These are phyloP conservation scores for Crithidia sp. DNA, from an alignment of 208 protist genomes.

Conservation along the genomic window DNA sequence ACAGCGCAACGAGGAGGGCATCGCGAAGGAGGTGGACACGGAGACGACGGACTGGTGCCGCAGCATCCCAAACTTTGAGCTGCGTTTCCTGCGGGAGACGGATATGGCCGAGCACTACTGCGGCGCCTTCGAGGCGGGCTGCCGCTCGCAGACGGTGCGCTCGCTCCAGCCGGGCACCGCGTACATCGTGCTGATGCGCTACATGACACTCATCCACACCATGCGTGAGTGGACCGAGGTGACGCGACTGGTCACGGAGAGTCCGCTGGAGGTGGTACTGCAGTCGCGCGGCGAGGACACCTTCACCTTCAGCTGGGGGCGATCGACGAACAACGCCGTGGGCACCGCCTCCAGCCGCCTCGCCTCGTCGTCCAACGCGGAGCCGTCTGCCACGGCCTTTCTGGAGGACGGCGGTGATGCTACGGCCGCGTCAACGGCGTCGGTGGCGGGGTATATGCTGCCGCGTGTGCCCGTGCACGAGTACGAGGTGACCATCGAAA, in stretches of 20 bases:
- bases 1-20: conserved; percentile 38
- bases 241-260: conserved; percentile 79
- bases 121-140: conserved; percentile 37
- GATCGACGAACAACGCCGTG: conserved; percentile 7
- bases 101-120: conserved; percentile 66
- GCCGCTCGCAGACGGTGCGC: conserved; percentile 70
- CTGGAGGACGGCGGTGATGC: conserved; percentile 9
- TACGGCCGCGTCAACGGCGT: conserved; percentile 1
- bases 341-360: neutral
- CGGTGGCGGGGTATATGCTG: conserved; percentile 26
- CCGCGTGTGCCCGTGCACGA: conserved; percentile 27
- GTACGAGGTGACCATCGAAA: conserved; percentile 38
- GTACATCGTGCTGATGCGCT: conserved; percentile 87
- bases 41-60: conserved; percentile 45
- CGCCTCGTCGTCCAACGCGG: conserved; percentile 24
- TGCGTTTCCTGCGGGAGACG: conserved; percentile 72
- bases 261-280: conserved; percentile 58
- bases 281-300: conserved; percentile 81
- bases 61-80: conserved; percentile 69
- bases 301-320: conserved; percentile 70
- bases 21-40: conserved; percentile 56
- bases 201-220: conserved; percentile 81
- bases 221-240: conserved; percentile 82
- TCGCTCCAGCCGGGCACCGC: conserved; percentile 67
- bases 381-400: neutral